Evolutionary conservation across 164 flowering plant species (phyloP).

Genomic region (Santalum album): DNA sequence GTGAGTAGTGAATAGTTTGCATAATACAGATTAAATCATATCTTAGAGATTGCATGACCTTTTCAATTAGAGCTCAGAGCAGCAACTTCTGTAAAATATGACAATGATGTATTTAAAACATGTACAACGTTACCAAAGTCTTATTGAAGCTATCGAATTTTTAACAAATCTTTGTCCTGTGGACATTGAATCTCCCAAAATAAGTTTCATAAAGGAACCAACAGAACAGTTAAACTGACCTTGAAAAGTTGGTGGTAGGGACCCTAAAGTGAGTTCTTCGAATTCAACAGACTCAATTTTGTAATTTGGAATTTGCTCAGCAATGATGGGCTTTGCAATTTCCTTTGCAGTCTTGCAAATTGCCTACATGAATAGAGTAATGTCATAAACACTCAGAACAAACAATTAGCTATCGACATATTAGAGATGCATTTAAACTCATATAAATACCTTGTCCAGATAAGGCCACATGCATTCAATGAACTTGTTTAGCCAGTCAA

Average conservation of each 20-base stretch:
- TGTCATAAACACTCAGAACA: neutral
- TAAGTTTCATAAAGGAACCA: neutral
- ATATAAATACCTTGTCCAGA: neutral
- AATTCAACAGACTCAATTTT: constrained; percentile 4
- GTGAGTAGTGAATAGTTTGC: no score
- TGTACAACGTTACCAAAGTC: no score
- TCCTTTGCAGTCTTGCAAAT: constrained; percentile 5
- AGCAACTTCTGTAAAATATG: no score
- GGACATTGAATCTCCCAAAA: no score
- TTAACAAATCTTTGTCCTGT: no score
- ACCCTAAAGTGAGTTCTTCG: neutral
- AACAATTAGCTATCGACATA: neutral
- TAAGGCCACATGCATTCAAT: constrained; percentile 2
- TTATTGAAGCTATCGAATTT: no score
- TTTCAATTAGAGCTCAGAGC: no score
- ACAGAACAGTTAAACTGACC: neutral
- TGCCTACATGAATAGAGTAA: neutral
- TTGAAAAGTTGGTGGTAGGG: constrained; percentile 4
- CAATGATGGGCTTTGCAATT: constrained; percentile 3
- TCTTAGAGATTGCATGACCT: no score
- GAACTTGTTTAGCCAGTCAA: constrained; percentile 4
- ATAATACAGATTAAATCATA: no score
- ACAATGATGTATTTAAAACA: no score
- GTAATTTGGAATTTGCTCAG: constrained; percentile 4
- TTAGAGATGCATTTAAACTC: neutral